Conservation (phyloP, 2,329 filamentous ascomycete species). For the Trichophyton benhamiae region DNA sequence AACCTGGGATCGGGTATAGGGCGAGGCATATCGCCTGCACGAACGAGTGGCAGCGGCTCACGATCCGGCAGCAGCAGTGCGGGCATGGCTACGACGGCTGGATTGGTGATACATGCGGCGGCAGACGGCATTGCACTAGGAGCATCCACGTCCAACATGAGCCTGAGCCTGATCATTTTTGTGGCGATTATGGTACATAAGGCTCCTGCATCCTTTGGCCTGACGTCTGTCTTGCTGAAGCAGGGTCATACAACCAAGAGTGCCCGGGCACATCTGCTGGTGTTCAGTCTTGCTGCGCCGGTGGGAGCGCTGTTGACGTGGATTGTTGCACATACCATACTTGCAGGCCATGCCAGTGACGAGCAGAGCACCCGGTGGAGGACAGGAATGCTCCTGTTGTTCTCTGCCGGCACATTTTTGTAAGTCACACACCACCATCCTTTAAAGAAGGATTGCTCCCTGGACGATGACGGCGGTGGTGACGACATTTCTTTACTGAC, state of each 20-base stretch:
- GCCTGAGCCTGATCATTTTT: constrained; percentile 83
- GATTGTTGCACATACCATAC: constrained; percentile 61
- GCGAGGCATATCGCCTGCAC: constrained; percentile 31
- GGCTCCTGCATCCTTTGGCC: constrained; percentile 84
- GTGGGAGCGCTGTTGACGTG: constrained; percentile 75
- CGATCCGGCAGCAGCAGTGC: constrained; percentile 27
- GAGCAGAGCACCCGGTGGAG: constrained; percentile 63
- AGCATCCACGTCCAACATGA: constrained; percentile 68
- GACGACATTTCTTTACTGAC: background rate
- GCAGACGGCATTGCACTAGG: constrained; percentile 94
- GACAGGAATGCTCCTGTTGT: constrained; percentile 86
- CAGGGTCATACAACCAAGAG: constrained; percentile 81
- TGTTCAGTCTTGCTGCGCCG: constrained; percentile 87
- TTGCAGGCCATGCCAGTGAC: constrained; percentile 38
- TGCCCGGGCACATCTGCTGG: constrained; percentile 69
- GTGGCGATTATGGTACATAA: constrained; percentile 96
- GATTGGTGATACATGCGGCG: constrained; percentile 88
- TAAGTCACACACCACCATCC: constrained; percentile 37
- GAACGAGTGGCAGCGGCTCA: constrained; percentile 20
- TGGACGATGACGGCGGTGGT: too few species aligned
- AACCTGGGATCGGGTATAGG: constrained; percentile 52
- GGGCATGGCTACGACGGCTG: constrained; percentile 70
- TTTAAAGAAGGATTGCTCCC: background rate
- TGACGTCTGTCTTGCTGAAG: constrained; percentile 80
- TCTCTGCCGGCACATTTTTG: constrained; percentile 91